Evolutionary conservation across 495 filamentous ascomycete genomes (phyloP).

Genomic region (Penicillium atrosanguineum): DNA sequence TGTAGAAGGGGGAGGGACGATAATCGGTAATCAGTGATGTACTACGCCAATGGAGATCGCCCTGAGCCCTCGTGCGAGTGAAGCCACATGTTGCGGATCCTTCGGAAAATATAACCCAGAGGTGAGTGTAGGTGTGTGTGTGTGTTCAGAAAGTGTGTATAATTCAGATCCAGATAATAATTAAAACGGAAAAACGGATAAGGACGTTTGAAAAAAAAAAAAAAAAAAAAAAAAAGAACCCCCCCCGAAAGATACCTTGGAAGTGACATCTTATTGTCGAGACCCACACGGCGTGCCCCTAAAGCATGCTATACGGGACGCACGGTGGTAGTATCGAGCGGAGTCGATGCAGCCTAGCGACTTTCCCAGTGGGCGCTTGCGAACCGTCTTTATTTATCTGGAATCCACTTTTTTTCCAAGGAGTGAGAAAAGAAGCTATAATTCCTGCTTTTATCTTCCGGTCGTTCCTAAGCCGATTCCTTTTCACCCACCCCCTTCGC

Average conservation of each 20-base stretch:
- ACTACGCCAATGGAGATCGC: constrained; percentile 12
- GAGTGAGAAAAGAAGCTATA: background rate
- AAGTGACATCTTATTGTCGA: background rate
- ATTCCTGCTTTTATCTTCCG: constrained; percentile 4
- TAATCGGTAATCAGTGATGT: background rate
- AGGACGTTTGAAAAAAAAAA: too few species aligned
- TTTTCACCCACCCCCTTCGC: background rate
- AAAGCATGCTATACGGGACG: constrained; percentile 17
- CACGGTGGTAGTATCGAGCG: constrained; percentile 25
- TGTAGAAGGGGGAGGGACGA: background rate
- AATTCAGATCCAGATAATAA: too few species aligned
- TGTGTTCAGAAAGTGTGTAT: too few species aligned
- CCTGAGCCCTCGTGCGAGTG: constrained; percentile 12
- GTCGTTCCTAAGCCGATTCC: constrained; percentile 6
- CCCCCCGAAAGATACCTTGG: constrained; percentile 4
- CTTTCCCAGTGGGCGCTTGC: constrained; percentile 19
- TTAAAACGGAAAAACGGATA: too few species aligned
- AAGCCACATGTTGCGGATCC: constrained; percentile 21
- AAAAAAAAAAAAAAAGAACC: constrained; percentile 4
- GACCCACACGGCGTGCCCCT: constrained; percentile 19
- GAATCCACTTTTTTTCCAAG: constrained; percentile 15
- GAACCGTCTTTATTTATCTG: constrained; percentile 23
- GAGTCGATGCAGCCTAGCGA: constrained; percentile 9
- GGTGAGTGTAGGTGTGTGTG: background rate
- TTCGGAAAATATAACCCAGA: constrained; percentile 1